Evolutionary conservation across 768 basidiomycete genomes (phyloP).

Genomic region (Dendrothele bispora): DNA sequence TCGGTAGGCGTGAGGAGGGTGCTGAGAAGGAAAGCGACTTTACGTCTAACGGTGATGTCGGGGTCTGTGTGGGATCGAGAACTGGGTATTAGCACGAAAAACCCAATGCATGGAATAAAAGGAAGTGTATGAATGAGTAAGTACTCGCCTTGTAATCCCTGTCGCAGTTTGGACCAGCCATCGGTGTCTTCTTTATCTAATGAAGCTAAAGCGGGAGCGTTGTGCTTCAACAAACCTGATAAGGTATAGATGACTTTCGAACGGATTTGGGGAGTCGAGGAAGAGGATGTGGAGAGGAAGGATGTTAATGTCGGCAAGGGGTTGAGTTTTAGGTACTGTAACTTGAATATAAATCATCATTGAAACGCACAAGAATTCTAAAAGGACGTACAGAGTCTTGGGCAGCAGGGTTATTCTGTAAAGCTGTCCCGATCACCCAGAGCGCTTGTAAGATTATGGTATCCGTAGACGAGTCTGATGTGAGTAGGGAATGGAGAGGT

Average conservation of each 20-base stretch:
- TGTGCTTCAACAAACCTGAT: constrained; percentile 80
- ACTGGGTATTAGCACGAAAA: constrained; percentile 5
- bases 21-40: constrained; percentile 75
- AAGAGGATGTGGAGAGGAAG: constrained; percentile 53
- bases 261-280: constrained; percentile 52
- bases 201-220: constrained; percentile 57
- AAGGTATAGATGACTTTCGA: constrained; percentile 84
- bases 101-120: constrained; percentile 1
- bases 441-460: constrained; percentile 65
- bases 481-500: constrained; percentile 66
- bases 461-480: constrained; percentile 51
- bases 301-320: constrained; percentile 66
- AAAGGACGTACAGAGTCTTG: constrained; percentile 57
- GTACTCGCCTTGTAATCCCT: constrained; percentile 57
- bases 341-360: not conserved
- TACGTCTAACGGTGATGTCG: constrained; percentile 74
- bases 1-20: constrained; percentile 58
- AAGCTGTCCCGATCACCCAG: constrained; percentile 87
- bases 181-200: constrained; percentile 43
- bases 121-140: not conserved
- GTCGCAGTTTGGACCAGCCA: constrained; percentile 67
- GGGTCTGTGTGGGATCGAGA: constrained; percentile 51
- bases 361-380: not conserved
- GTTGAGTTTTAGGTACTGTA: constrained; percentile 60
- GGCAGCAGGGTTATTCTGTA: constrained; percentile 88